Evolutionary conservation across 2,329 filamentous ascomycete genomes (phyloP), one percentile per base, ranked within the genome.

Genomic region (Cladosporium oxysporum): DNA sequence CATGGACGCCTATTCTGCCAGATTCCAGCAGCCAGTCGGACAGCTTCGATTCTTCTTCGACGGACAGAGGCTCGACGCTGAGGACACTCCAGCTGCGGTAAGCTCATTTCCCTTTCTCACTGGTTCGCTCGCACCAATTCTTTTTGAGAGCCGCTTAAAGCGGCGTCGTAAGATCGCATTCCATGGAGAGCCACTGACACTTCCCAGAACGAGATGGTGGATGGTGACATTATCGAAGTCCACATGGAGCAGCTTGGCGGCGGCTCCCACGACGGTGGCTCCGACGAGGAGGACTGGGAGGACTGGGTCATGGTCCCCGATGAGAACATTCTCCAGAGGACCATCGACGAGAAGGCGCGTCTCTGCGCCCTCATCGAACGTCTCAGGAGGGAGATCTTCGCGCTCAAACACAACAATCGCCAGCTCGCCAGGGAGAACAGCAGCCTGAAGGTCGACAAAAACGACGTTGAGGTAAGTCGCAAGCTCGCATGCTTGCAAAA

Each of bases 1-100:
- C 6, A 73, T 74, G 68, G 68, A 66, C 50, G 65, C 65, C 21
- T 71, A 68, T 61, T 59, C 66, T 52, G 62, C 61, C 28, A 67
- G 65, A 21, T 55, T 62, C n/a, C 66, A 69, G 57, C 68, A 66
- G 3, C 52, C 65, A 2, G 37, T 53, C 21, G 35, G 50, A 1
- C 47, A 50, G 11, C 41, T 72, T 18, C 69, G 73, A 29, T 74
- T 73, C 58, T 57, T 73, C 23, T 67, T 70, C 47, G 70, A 75
- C 1, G 72, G 73, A 1, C 64, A 66, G 14, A 67, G 72, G 23
- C 57, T 75, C 47, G 50, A 47, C 2, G 29, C 21, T 8, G 65
- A 71, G 6, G 29, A 63, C 16, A 73, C 71, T 21, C 66, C 69
- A 10, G 67, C 53, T 3, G 61, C 65, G 53, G 72, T 74, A 66